Percentiles rank a stretch among this genome's conserved stretches.
These are phyloP conservation scores for Bullera alba DNA, from an alignment of 768 basidiomycete species.

Conservation along the genomic window DNA sequence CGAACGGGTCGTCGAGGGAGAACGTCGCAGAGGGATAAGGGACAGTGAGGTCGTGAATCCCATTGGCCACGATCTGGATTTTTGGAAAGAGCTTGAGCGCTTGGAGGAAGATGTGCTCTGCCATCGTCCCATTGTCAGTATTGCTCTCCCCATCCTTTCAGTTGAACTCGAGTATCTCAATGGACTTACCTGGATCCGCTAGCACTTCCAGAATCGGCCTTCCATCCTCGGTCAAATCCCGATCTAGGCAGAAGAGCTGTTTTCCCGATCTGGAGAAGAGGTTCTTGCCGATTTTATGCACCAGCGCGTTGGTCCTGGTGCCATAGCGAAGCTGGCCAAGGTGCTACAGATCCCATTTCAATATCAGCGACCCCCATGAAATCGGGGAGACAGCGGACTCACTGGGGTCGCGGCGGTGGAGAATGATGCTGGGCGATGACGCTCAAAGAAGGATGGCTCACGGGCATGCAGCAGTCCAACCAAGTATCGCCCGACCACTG, in stretches of 20 bases:
- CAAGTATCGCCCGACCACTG: slow-evolving; percentile 40
- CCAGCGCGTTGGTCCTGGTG: slow-evolving; percentile 22
- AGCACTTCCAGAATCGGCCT: slow-evolving; percentile 37
- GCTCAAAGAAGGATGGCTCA: slow-evolving; percentile 27
- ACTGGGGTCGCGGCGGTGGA: slow-evolving; percentile 41
- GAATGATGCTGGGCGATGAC: slow-evolving; percentile 35
- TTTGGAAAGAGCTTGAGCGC: slow-evolving; percentile 30
- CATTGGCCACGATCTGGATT: slow-evolving; percentile 16
- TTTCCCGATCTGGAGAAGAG: slow-evolving; percentile 35
- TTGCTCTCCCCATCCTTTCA: no score
- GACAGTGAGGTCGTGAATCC: slow-evolving; percentile 33
- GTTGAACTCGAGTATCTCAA: no score
- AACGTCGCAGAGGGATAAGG: slow-evolving; percentile 38
- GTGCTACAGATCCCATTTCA: no score
- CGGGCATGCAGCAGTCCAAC: slow-evolving; percentile 33
- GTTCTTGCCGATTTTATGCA: slow-evolving; percentile 24
- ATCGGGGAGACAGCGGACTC: no score
- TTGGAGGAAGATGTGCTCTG: neutral
- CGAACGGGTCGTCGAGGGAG: slow-evolving; percentile 29
- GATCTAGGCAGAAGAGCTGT: slow-evolving; percentile 39
- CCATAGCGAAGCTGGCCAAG: slow-evolving; percentile 37
- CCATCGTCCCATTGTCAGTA: slow-evolving; percentile 43
- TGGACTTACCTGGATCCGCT: slow-evolving; percentile 39
- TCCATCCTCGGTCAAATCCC: slow-evolving; percentile 26
- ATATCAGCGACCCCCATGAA: no score